Base-by-base conservation (phyloP, 148 eudicot genomes). In the Rhododendron griersonianum region DNA sequence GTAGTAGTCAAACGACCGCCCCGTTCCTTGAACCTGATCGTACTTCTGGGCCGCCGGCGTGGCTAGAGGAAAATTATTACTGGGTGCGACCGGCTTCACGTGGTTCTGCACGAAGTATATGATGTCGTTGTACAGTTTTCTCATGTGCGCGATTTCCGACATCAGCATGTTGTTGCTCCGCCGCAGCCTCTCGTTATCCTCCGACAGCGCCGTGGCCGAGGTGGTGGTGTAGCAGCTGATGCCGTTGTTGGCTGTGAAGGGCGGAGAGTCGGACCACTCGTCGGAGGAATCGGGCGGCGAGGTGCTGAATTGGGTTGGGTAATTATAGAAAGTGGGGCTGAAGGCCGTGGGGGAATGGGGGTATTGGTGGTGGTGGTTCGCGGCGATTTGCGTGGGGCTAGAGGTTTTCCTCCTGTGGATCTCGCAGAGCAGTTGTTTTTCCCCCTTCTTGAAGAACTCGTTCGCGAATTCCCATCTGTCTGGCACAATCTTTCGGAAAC, bases 31-130 rank as follows among this genome's bases (percentile, higher is more conserved):
- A 81, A 55, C 21, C 4, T 13, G 61, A 50, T 88, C 85, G 11
- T 81, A 83, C 85, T 86, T 91, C 41, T 87, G 88, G 11, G 11
- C 14, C 51, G 35, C 2, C 4, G 51, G 23, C 30, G 88, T 79
- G 5, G 89, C 77, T 0, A 84, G 30, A 41, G 82, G 81, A 61
- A 84, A 89, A 35, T 69, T 44, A 51, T 84, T 87, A 45, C 92
- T 89, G 0, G 91, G 92, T 4, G 93, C 51, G 5, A 94, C 96
- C 2, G 99, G 99, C 85, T 93, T 95, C 11, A 94, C 98, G 87
- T 95, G 99, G 78, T 96, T 96, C 61, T 96, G 98, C 10, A 96
- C 96, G 47, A 95, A 95, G 77, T 94, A 96, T 4, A 96, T 96
- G 5, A 96, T 95, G 78, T 96, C 99, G 86, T 91, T 96, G 89